A percentile compares a stretch with the other conserved stretches of the same genome.
phyloP scores from a whole-genome alignment of 345 rosid species.

The Isatis tinctoria region DNA sequence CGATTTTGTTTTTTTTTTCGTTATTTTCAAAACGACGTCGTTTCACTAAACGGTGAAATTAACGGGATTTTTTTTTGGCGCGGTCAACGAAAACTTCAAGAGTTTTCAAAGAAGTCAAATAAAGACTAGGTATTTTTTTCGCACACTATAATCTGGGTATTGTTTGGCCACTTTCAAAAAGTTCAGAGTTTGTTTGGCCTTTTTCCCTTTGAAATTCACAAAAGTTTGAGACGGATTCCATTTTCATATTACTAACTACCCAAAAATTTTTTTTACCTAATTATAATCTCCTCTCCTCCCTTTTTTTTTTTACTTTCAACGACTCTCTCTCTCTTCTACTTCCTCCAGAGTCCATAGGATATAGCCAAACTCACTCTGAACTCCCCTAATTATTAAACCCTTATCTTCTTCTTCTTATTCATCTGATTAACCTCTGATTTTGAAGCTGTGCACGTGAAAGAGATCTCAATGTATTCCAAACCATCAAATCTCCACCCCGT shows the following conservation, averaged over 20 bases:
- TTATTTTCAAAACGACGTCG: too few species aligned
- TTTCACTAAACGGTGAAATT: too few species aligned
- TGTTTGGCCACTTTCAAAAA: too few species aligned
- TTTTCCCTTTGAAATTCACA: slow-evolving; percentile 15
- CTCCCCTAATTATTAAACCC: slow-evolving; percentile 1
- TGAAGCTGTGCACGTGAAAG: slow-evolving; percentile 27
- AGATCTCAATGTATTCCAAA: slow-evolving; percentile 27
- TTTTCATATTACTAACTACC: slow-evolving; percentile 17
- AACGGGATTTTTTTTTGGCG: too few species aligned
- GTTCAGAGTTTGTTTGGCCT: too few species aligned
- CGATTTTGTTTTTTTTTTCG: too few species aligned
- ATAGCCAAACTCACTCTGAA: slow-evolving; percentile 26
- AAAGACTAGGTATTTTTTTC: too few species aligned
- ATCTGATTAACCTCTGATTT: slow-evolving; percentile 13
- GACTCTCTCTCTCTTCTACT: slow-evolving; percentile 23
- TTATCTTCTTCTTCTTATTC: slow-evolving; percentile 29
- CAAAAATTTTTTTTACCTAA: slow-evolving; percentile 17
- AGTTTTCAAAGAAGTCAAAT: too few species aligned
- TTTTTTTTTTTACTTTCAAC: slow-evolving; percentile 29
- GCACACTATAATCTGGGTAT: too few species aligned
- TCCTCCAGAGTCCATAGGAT: slow-evolving; percentile 11
- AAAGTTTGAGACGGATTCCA: slow-evolving; percentile 28
- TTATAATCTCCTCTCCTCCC: not conserved
- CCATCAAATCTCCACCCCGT: slow-evolving; percentile 29
- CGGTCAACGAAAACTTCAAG: too few species aligned